Conservation (phyloP, 345 rosid genomes). For the Xanthoceras sorbifolium region DNA sequence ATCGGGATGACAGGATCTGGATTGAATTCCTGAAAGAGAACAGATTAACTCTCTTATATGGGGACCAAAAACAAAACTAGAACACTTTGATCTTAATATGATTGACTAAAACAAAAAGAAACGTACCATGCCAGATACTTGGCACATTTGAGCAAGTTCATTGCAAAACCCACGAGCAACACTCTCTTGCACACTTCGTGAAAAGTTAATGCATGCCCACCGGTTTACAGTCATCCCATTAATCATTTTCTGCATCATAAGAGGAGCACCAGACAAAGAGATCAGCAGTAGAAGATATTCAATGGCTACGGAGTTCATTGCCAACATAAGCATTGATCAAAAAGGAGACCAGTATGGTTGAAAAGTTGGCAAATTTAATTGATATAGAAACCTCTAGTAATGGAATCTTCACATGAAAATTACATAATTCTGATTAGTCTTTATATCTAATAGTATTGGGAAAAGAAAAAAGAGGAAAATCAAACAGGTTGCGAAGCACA, state of each 20-base stretch:
- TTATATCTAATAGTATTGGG: not conserved
- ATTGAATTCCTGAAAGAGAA: slow-evolving; percentile 68
- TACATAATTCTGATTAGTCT: not conserved
- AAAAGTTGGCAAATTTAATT: not conserved
- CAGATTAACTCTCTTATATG: not conserved
- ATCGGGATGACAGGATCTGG: slow-evolving; percentile 92
- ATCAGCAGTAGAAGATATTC: slow-evolving; percentile 12
- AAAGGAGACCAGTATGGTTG: not conserved
- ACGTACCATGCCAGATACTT: slow-evolving; percentile 98
- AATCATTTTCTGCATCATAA: slow-evolving; percentile 77
- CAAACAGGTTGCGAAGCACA: not conserved
- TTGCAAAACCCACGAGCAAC: slow-evolving; percentile 89
- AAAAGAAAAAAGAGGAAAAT: not conserved
- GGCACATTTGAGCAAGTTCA: slow-evolving; percentile 97
- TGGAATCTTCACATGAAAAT: not conserved
- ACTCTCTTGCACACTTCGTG: slow-evolving; percentile 90
- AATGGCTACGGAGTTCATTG: not conserved
- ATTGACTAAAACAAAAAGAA: not conserved
- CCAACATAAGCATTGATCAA: not conserved
- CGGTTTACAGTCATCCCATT: slow-evolving; percentile 94
- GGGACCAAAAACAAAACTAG: not conserved
- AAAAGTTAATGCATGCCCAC: slow-evolving; percentile 98
- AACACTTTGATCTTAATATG: not conserved
- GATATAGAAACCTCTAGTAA: not conserved
- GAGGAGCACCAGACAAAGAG: slow-evolving; percentile 6